A percentile compares a stretch with the other conserved stretches of the same genome.
Conservation (phyloP, 2,329 filamentous ascomycete genomes). For the Aspergillus flavus region DNA sequence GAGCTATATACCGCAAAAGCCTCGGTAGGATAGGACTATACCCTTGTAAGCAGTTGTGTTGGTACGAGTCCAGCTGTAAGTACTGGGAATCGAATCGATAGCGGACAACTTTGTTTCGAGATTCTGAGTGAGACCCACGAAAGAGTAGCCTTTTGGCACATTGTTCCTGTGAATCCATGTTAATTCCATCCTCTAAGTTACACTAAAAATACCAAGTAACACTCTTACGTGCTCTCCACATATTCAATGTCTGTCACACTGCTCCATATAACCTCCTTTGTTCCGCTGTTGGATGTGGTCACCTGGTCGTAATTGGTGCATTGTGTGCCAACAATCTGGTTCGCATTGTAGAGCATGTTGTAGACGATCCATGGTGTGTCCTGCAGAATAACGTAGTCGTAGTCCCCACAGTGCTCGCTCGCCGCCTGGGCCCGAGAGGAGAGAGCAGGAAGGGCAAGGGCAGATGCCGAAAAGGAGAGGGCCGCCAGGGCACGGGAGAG, state of each 20-base stretch:
- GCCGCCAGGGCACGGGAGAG: constrained; percentile 6
- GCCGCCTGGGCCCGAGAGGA: constrained; percentile 3
- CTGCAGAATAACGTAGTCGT: constrained; percentile 35
- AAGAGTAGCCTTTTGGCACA: constrained; percentile 49
- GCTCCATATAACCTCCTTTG: constrained; percentile 42
- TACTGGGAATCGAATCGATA: constrained; percentile 44
- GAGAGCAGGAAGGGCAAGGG: neutral
- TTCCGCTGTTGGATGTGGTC: constrained; percentile 30
- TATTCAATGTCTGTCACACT: constrained; percentile 44
- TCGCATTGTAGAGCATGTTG: constrained; percentile 50
- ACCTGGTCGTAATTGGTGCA: constrained; percentile 45
- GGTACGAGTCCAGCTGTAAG: constrained; percentile 44
- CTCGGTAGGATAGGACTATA: neutral
- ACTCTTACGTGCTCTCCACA: constrained; percentile 25
- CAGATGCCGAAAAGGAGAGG: neutral
- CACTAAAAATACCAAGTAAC: neutral
- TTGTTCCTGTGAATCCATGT: constrained; percentile 32
- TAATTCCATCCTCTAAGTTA: neutral
- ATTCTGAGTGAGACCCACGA: constrained; percentile 48
- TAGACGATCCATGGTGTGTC: constrained; percentile 50
- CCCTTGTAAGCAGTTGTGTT: constrained; percentile 48
- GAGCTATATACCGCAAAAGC: neutral
- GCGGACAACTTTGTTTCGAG: constrained; percentile 43
- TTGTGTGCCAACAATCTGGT: constrained; percentile 41
- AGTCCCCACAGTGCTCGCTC: constrained; percentile 22